Evolutionary conservation across 1,284 basidiomycete genomes (phyloP), one percentile per base, ranked within the genome.

Genomic region (Earliella scabrosa): DNA sequence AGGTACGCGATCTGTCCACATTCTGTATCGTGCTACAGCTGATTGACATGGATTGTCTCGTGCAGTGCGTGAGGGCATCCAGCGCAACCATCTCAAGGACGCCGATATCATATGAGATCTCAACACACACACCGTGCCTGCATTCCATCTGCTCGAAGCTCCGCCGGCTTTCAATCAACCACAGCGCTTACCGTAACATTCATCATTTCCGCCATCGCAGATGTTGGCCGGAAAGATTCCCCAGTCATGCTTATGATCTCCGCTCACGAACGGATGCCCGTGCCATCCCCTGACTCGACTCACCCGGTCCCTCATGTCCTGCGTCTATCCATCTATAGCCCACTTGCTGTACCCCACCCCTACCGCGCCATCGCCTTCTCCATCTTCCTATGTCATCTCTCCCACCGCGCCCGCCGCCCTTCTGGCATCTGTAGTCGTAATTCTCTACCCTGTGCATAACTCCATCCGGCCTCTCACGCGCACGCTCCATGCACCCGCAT

Each of bases 41-140:
- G 39, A 38, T 24, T 41, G 16, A 18, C 43, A 16, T 16, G 13
- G 27, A n/a, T 13, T 18, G 13, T 18, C 18, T 34, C 32, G 36
- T 48, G 16, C 50, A 68, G 71, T 72, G 20, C 70, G 68, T 16
- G 71, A 72, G 32, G 68, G 69, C 23, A 70, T 73, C 29, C 66
- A 72, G 41, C 66, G 71, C 21, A 65, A 68, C 39, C 63, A 70
- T 41, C 65, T 73, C 18, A 67, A 68, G 50, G 63, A 65, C 34
- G 71, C 70, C 14, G 66, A 68, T n/a, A 63, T 72, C 39, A 50
- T 71, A 9, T 67, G 27, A 52, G 23, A 11, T 11, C 9, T 24
- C n/a, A 27, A 18, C 27, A n/a, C n/a, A n/a, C 26, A 16, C 27
- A 18, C 16, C 29, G 21, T 35, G 31, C 29, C 45, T 18, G 26